These are phyloP conservation scores for Ensete ventricosum DNA, from an alignment of 176 grass and related monocot genomes.

Conservation along the genomic window DNA sequence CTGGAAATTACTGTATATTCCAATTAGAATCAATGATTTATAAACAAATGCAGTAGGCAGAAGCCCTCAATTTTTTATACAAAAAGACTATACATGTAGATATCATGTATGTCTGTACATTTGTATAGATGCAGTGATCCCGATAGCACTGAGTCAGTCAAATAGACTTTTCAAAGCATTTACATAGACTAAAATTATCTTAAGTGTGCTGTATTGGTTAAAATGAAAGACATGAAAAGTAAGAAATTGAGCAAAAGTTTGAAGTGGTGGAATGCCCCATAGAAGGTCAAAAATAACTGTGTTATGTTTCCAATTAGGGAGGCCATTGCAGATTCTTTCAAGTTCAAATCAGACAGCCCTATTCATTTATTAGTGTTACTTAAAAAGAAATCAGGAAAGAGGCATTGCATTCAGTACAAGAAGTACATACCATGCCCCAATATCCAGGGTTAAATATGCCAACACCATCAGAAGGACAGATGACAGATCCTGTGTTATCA, in stretches of 20 bases:
- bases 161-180: neutral
- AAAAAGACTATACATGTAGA: neutral
- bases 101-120: no score
- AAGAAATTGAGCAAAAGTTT: neutral
- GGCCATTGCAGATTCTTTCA: neutral
- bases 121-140: no score
- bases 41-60: no score
- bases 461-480: constrained; percentile 54
- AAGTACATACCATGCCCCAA: constrained; percentile 78
- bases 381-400: neutral
- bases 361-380: neutral
- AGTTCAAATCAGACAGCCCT: neutral
- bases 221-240: neutral
- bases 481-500: constrained; percentile 18
- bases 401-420: constrained; percentile 4
- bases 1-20: neutral
- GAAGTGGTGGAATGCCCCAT: neutral
- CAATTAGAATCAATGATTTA: neutral
- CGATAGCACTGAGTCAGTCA: neutral
- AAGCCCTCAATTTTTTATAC: no score
- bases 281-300: neutral
- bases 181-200: neutral
- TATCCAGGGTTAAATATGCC: constrained; percentile 77
- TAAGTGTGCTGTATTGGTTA: neutral
- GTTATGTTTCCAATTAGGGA: neutral